Conservation (phyloP, 306 rosid genomes). For the Vicia faba region DNA sequence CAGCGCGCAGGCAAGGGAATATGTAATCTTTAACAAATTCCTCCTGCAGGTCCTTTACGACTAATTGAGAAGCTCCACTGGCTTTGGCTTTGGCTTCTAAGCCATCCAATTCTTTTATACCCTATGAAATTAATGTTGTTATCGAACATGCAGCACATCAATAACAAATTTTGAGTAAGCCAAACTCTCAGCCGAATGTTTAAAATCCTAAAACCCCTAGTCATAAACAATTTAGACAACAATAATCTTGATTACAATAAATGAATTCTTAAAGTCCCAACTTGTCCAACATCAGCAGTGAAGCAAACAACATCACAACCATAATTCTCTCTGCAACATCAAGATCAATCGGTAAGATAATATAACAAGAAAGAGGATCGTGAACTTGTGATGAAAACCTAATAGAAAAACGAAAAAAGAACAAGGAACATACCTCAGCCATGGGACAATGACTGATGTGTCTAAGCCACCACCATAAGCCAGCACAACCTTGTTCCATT, state of each 20-base stretch:
- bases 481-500: slow-evolving; percentile 80
- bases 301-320: slow-evolving; percentile 98
- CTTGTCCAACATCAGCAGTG: slow-evolving; percentile 98
- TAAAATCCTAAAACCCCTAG: slow-evolving; percentile 15
- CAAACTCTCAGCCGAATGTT: slow-evolving; percentile 4
- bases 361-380: slow-evolving; percentile 4
- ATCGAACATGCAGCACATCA: slow-evolving; percentile 16
- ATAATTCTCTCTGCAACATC: slow-evolving; percentile 85
- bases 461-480: slow-evolving; percentile 98
- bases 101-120: slow-evolving; percentile 83
- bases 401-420: background rate
- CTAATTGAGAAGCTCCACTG: slow-evolving; percentile 90
- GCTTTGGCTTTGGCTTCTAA: slow-evolving; percentile 88
- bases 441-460: slow-evolving; percentile 95
- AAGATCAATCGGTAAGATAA: slow-evolving; percentile 24
- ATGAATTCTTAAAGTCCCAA: slow-evolving; percentile 2
- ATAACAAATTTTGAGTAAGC: background rate
- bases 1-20: slow-evolving; percentile 90
- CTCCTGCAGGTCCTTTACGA: slow-evolving; percentile 82
- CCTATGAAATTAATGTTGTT: slow-evolving; percentile 48
- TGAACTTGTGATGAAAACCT: slow-evolving; percentile 2
- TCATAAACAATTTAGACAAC: slow-evolving; percentile 4
- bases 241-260: slow-evolving; percentile 6
- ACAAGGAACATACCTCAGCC: slow-evolving; percentile 58
- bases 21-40: slow-evolving; percentile 81